These are phyloP conservation scores for Lagenaria siceraria DNA, from an alignment of 306 rosid genomes.

Conservation along the genomic window DNA sequence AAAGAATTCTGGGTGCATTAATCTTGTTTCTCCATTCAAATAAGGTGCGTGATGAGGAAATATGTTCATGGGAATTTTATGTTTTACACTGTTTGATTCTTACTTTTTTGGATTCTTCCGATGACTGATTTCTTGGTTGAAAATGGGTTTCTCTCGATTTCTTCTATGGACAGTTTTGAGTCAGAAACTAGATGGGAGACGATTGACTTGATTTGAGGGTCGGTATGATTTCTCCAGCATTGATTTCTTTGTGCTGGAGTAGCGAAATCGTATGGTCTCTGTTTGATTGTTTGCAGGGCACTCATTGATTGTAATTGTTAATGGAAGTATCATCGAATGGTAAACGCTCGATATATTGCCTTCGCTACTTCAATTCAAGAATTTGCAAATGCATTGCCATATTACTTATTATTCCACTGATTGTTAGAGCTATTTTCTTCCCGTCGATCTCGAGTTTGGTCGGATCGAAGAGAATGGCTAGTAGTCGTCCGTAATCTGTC, in stretches of 20 bases:
- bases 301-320: background rate
- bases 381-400: constrained; percentile 48
- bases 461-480: constrained; percentile 31
- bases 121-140: background rate
- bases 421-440: constrained; percentile 41
- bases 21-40: background rate
- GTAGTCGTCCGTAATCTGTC: constrained; percentile 21
- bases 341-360: constrained; percentile 22
- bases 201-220: background rate
- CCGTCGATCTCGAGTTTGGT: constrained; percentile 28
- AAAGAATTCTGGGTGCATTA: background rate
- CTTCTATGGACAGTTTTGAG: constrained; percentile 1
- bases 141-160: background rate
- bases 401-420: constrained; percentile 27
- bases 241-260: constrained; percentile 1
- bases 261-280: background rate
- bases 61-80: background rate
- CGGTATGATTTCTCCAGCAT: constrained; percentile 9
- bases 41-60: background rate
- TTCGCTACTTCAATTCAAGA: constrained; percentile 35
- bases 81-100: background rate
- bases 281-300: background rate
- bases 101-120: background rate
- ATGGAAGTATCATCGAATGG: constrained; percentile 43
- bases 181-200: background rate